Conservation (phyloP, 2,329 filamentous ascomycete genomes). For the Stemphylium lycopersici region DNA sequence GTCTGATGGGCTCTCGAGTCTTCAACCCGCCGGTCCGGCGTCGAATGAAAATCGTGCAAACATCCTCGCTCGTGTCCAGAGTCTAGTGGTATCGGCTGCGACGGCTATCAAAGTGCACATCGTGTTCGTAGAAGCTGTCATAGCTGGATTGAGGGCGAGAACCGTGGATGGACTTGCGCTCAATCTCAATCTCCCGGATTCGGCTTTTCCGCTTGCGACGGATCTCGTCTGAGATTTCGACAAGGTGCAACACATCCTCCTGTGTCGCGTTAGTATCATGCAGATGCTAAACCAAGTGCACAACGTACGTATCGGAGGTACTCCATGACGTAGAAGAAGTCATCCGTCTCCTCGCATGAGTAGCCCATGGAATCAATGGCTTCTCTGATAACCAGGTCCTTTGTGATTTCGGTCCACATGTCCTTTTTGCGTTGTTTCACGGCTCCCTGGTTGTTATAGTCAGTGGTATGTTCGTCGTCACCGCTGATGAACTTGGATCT, state of each 20-base stretch:
- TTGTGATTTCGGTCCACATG: conserved; percentile 97
- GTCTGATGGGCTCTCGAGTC: conserved; percentile 13
- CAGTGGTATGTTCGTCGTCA: conserved; percentile 58
- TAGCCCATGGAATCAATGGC: conserved; percentile 86
- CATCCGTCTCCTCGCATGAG: conserved; percentile 86
- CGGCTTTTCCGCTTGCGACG: conserved; percentile 67
- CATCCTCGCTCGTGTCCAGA: not conserved
- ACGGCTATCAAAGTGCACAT: conserved; percentile 66
- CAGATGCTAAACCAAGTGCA: not conserved
- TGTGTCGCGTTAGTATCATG: conserved; percentile 48
- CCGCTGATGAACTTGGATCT: conserved; percentile 75
- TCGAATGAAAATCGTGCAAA: conserved; percentile 9
- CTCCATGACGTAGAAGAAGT: conserved; percentile 90
- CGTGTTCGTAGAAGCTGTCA: conserved; percentile 70
- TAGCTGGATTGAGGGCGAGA: conserved; percentile 55
- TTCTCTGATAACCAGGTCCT: conserved; percentile 84
- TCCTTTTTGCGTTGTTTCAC: conserved; percentile 50
- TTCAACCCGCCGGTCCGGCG: conserved; percentile 7
- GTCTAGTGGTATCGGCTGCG: conserved; percentile 47
- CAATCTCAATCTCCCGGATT: conserved; percentile 67
- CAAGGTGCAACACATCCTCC: conserved; percentile 86
- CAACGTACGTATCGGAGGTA: conserved; percentile 83
- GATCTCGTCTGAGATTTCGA: conserved; percentile 82
- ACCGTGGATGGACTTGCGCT: conserved; percentile 61
- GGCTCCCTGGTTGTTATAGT: conserved; percentile 47